phyloP scores from a whole-genome alignment of 148 eudicot genomes.

The Linanthus parryae region DNA sequence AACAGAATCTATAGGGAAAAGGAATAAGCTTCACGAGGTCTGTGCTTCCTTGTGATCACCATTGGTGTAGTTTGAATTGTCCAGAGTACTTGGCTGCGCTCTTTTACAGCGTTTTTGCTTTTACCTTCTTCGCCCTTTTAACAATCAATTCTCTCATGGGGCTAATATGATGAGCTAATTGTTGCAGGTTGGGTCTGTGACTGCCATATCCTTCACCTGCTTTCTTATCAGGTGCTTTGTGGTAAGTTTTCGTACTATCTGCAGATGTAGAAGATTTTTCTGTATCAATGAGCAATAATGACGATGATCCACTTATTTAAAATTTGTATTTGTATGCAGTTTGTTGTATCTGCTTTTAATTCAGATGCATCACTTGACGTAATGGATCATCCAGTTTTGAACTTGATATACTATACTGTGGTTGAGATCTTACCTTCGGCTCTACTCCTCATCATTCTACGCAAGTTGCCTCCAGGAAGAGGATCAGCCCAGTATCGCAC shows the following conservation, averaged over 20 bases:
- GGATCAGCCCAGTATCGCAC: conserved; percentile 69
- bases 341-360: conserved; percentile 67
- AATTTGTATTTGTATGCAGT: too few species aligned
- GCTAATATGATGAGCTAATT: conserved; percentile 9
- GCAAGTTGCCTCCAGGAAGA: conserved; percentile 83
- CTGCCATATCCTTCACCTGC: conserved; percentile 72
- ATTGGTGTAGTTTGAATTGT: too few species aligned
- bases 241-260: conserved; percentile 38
- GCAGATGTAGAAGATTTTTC: background rate
- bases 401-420: conserved; percentile 78
- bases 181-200: conserved; percentile 97
- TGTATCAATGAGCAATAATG: too few species aligned
- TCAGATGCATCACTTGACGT: conserved; percentile 74
- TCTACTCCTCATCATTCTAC: conserved; percentile 75
- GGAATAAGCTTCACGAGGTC: conserved; percentile 82
- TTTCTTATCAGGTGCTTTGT: conserved; percentile 73
- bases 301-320: too few species aligned
- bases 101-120: too few species aligned
- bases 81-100: too few species aligned
- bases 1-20: conserved; percentile 76
- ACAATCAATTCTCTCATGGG: too few species aligned
- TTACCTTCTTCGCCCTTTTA: too few species aligned
- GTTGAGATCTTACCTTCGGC: conserved; percentile 95
- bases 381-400: conserved; percentile 74
- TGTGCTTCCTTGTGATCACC: too few species aligned